Percentiles rank a stretch among this genome's conserved stretches.
phyloP scores from a whole-genome alignment of 208 protist species.

The Trypanosoma rangeli region DNA sequence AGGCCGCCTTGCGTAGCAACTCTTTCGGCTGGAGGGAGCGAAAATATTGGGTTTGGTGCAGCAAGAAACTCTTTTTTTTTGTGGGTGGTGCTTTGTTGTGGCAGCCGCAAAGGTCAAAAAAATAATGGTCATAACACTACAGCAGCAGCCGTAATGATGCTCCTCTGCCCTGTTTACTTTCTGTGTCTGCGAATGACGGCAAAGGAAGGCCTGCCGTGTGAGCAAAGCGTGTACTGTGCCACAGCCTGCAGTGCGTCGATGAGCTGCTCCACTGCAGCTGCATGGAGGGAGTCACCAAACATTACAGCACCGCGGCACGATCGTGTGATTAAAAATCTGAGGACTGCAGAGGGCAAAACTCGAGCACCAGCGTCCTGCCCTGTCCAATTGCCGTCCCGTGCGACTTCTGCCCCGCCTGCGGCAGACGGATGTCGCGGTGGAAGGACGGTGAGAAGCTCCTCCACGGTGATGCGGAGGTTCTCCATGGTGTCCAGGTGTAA shows the following conservation, averaged over 20 bases:
- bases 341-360: conserved; percentile 53
- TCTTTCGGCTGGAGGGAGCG: too few species aligned
- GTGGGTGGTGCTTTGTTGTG: too few species aligned
- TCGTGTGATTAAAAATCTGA: conserved; percentile 70
- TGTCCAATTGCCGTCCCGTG: background rate
- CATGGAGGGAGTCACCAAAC: conserved; percentile 60
- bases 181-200: conserved; percentile 18
- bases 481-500: conserved; percentile 36
- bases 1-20: too few species aligned
- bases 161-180: background rate
- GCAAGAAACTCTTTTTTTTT: background rate
- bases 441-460: conserved; percentile 38
- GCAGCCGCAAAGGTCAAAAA: too few species aligned
- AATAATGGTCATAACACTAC: background rate
- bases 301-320: conserved; percentile 81
- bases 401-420: conserved; percentile 20
- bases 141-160: background rate
- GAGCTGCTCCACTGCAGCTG: conserved; percentile 24
- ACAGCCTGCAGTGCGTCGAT: conserved; percentile 37
- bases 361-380: background rate
- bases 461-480: conserved; percentile 46
- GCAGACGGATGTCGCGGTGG: background rate
- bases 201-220: conserved; percentile 73
- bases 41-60: too few species aligned
- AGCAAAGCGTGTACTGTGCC: conserved; percentile 70